Conservation (phyloP, 2,329 filamentous ascomycete species). For the Torrubiellomyces zombiae region DNA sequence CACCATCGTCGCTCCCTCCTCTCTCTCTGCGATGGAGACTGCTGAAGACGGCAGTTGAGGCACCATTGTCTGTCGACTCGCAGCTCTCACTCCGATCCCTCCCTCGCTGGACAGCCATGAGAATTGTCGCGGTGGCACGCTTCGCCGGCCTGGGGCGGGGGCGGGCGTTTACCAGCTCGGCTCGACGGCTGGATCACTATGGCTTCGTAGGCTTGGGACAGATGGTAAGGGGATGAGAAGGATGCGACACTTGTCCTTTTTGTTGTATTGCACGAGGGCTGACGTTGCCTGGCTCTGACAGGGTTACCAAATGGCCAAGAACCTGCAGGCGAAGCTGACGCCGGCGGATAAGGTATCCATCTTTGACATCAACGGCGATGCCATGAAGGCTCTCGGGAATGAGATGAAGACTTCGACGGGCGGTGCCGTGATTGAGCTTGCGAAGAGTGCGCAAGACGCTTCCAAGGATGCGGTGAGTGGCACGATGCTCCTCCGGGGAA, state of each 20-base stretch:
- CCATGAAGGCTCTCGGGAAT: constrained; percentile 26
- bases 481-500: too few species aligned
- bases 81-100: too few species aligned
- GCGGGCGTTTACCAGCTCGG: constrained; percentile 33
- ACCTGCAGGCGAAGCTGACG: constrained; percentile 38
- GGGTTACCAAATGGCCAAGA: constrained; percentile 48
- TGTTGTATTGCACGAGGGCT: constrained; percentile 1
- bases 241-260: background rate
- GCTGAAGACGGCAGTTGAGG: too few species aligned
- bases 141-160: constrained; percentile 18
- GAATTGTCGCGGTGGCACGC: constrained; percentile 7
- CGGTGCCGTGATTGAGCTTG: constrained; percentile 30
- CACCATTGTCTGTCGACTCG: too few species aligned
- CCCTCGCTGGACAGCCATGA: constrained; percentile 6
- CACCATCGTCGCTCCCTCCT: background rate
- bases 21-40: background rate
- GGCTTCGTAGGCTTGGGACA: constrained; percentile 44
- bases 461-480: constrained; percentile 36
- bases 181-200: constrained; percentile 32
- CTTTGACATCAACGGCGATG: constrained; percentile 38
- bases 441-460: constrained; percentile 28
- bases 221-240: constrained; percentile 34
- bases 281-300: constrained; percentile 10
- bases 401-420: constrained; percentile 27
- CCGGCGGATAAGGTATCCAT: constrained; percentile 33